phyloP scores from a whole-genome alignment of 352 stramenopile genomes.

The Blastocystis sp. region DNA sequence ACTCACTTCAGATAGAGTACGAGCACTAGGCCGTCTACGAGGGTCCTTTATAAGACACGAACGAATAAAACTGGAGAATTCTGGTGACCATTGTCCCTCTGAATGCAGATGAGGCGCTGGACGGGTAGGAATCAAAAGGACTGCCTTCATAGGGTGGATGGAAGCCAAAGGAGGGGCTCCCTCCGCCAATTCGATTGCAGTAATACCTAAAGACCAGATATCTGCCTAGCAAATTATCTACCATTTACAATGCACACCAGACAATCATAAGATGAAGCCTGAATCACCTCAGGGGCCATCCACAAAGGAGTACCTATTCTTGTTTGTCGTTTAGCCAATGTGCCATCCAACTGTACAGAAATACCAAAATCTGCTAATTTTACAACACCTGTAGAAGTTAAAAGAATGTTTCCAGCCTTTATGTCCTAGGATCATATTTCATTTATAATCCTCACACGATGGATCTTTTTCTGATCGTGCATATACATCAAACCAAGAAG shows the following conservation, averaged over 20 bases:
- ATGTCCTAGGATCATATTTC: conserved; percentile 78
- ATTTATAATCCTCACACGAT: conserved; percentile 76
- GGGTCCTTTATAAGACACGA: conserved; percentile 82
- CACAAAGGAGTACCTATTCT: conserved; percentile 80
- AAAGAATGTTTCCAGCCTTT: conserved; percentile 71
- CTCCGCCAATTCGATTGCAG: conserved; percentile 56
- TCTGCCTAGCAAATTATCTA: too few species aligned
- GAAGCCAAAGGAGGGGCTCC: conserved; percentile 13
- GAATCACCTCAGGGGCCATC: conserved; percentile 61
- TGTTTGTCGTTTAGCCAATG: conserved; percentile 93
- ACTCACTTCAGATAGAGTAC: conserved; percentile 75
- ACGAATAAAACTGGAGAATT: conserved; percentile 81
- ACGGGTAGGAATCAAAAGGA: conserved; percentile 96
- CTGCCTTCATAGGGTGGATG: conserved; percentile 82
- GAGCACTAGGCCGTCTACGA: conserved; percentile 78
- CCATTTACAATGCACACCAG: too few species aligned
- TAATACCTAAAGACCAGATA: conserved; percentile 72
- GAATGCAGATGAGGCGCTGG: conserved; percentile 80
- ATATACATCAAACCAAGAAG: conserved; percentile 69
- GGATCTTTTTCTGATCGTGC: conserved; percentile 70
- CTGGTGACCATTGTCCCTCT: conserved; percentile 71
- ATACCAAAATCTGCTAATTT: conserved; percentile 76
- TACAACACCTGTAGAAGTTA: conserved; percentile 69
- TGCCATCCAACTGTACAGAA: conserved; percentile 90
- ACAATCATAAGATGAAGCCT: conserved; percentile 9